Evolutionary conservation across 169 alveolate species (phyloP), one percentile per base, ranked within the genome.

Genomic region (Plasmodium gonderi): DNA sequence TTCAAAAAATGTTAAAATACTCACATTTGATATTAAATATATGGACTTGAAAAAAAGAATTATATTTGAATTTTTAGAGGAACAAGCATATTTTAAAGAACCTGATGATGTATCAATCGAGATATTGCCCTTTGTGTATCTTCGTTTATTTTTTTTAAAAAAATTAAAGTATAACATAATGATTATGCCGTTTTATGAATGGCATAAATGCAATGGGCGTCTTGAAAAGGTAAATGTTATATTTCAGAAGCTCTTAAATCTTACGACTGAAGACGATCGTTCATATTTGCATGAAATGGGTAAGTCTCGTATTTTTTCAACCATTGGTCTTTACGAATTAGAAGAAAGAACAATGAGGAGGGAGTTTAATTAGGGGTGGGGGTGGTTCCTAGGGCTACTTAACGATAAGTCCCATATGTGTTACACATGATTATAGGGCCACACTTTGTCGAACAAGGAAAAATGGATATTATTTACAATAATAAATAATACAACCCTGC

Each of bases 161-260:
- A 85, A 85, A 85, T 75, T 85, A 74, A 72, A 85, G 9, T 85
- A 74, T 77, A n/a, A 74, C 17, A 54, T 85, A 54, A n/a, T 85
- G 17, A 23, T 51, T 38, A 85, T 85, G 85, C 92, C 92, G 31
- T 85, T 85, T 85, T 85, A 74, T 74, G 92, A 85, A 44, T 85
- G 92, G 92, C 45, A 85, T 51, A 85, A 29, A 14, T 49, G 85
- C 31, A 20, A 85, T 85, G 92, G 92, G 11, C 60, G 92, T 7
- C 29, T 85, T 1, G 92, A 85, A 75, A 85, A 77, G 42, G 92
- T 75, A 2, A 85, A 85, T 42, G 77, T 74, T 5, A 85, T 85
- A 44, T 85, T 31, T 38, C 92, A 85, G 11, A 85, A 85, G 45
- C 67, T 85, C 17, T 65, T 85, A 54, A 85, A 75, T 29, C 23